A percentile compares a stretch with the other conserved stretches of the same genome.
Conservation (phyloP, 2,329 filamentous ascomycete genomes). For the Fusarium pilosicola region DNA sequence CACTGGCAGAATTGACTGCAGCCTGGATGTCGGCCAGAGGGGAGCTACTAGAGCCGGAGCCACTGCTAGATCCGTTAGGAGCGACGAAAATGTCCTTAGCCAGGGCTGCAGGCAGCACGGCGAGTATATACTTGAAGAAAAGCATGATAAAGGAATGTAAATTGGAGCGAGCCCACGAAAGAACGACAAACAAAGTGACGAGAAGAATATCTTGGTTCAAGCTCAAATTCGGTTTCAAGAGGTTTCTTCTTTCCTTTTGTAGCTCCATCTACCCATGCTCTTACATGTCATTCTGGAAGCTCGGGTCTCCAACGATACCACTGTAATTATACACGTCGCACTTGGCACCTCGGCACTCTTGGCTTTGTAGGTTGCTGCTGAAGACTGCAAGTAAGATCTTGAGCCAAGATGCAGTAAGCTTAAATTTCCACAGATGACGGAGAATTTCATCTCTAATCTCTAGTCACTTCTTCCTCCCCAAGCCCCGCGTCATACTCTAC, state of each 20-base stretch:
- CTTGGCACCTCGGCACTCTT: background rate
- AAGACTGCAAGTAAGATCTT: no score
- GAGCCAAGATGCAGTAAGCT: background rate
- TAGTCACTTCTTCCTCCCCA: no score
- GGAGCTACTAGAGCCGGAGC: slow-evolving; percentile 46
- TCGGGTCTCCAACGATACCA: background rate
- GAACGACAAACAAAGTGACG: background rate
- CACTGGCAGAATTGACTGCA: slow-evolving; percentile 55
- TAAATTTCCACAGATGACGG: background rate
- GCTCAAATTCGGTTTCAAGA: no score
- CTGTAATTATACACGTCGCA: background rate
- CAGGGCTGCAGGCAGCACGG: background rate
- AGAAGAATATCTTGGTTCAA: background rate
- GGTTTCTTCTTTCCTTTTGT: background rate
- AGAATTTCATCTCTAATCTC: background rate
- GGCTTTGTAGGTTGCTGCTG: background rate
- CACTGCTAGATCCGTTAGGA: slow-evolving; percentile 51
- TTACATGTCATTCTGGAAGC: background rate
- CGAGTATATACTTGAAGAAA: background rate
- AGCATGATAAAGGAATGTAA: background rate
- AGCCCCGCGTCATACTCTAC: no score
- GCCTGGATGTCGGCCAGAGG: slow-evolving; percentile 58
- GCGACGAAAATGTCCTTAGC: slow-evolving; percentile 56
- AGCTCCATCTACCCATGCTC: background rate
- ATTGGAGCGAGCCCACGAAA: background rate